phyloP scores from a whole-genome alignment of 805 yeast genomes.

The Yamadazyma tumulicola region DNA sequence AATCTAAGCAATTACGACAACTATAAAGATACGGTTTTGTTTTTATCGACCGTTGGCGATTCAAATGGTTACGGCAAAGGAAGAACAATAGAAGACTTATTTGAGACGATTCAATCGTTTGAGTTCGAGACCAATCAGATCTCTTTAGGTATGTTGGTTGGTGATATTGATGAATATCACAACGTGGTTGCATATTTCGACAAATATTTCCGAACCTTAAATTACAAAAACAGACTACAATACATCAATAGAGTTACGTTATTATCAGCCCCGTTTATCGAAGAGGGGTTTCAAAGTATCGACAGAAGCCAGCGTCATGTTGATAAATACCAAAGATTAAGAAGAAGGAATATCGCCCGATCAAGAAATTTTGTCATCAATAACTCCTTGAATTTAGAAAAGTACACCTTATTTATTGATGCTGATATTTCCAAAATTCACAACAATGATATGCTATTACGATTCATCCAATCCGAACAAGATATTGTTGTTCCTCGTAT shows the following conservation, averaged over 20 bases:
- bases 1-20: conserved; percentile 5
- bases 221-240: conserved; percentile 4
- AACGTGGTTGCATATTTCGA: conserved; percentile 18
- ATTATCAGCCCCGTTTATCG: conserved; percentile 33
- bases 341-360: conserved; percentile 35
- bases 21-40: conserved; percentile 11
- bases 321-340: conserved; percentile 26
- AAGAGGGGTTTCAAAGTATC: conserved; percentile 16
- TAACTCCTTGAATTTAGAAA: conserved; percentile 24
- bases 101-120: conserved; percentile 24
- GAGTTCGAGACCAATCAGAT: conserved; percentile 12
- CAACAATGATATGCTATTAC: conserved; percentile 18
- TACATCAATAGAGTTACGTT: conserved; percentile 20
- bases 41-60: conserved; percentile 25
- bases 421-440: conserved; percentile 29
- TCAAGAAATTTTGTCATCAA: conserved; percentile 33
- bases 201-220: conserved; percentile 5
- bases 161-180: conserved; percentile 24
- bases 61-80: conserved; percentile 33
- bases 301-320: conserved; percentile 22
- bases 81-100: conserved; percentile 29
- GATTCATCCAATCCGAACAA: conserved; percentile 24
- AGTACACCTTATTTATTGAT: conserved; percentile 35
- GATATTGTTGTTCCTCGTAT: conserved; percentile 40
- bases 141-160: conserved; percentile 26